Percentiles rank a stretch among this genome's conserved stretches.
Evolutionary conservation across 345 rosid genomes (phyloP).

Genomic region (Hibiscus tridactylites): DNA sequence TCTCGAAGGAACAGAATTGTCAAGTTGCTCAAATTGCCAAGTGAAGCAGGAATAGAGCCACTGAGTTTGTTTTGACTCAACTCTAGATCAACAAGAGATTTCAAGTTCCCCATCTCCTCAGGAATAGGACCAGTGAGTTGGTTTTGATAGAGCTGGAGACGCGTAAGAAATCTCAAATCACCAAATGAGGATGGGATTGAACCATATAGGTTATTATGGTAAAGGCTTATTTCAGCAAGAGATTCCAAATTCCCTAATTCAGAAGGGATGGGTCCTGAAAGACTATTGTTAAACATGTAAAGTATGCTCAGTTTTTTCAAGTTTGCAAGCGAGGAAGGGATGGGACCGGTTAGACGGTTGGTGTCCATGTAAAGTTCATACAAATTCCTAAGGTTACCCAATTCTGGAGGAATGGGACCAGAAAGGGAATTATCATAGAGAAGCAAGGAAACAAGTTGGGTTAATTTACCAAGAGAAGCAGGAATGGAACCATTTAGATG

Average conservation of each 20-base stretch:
- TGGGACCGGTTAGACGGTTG: constrained; percentile 10
- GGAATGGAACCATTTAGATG: constrained; percentile 13
- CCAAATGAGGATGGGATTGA: constrained; percentile 10
- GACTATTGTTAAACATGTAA: background rate
- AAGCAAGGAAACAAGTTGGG: background rate
- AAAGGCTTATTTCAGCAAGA: background rate
- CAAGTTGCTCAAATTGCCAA: background rate
- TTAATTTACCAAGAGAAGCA: constrained; percentile 10
- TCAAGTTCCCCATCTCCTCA: constrained; percentile 11
- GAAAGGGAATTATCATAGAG: background rate
- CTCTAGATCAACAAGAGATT: background rate
- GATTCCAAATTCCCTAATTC: constrained; percentile 15
- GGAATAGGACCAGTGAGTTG: constrained; percentile 17
- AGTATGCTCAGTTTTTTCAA: constrained; percentile 2
- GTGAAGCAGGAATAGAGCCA: constrained; percentile 1
- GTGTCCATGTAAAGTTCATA: constrained; percentile 7
- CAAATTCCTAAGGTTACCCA: constrained; percentile 10
- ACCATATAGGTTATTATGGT: constrained; percentile 8
- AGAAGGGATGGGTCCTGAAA: background rate
- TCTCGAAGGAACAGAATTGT: background rate
- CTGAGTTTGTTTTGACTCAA: constrained; percentile 3
- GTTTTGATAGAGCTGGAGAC: background rate
- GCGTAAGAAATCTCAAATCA: background rate
- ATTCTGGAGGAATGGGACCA: constrained; percentile 15
- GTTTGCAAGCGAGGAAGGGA: constrained; percentile 18